These are phyloP conservation scores for Cinnamomum micranthum DNA, from an alignment of 164 flowering plant species.

Conservation along the genomic window DNA sequence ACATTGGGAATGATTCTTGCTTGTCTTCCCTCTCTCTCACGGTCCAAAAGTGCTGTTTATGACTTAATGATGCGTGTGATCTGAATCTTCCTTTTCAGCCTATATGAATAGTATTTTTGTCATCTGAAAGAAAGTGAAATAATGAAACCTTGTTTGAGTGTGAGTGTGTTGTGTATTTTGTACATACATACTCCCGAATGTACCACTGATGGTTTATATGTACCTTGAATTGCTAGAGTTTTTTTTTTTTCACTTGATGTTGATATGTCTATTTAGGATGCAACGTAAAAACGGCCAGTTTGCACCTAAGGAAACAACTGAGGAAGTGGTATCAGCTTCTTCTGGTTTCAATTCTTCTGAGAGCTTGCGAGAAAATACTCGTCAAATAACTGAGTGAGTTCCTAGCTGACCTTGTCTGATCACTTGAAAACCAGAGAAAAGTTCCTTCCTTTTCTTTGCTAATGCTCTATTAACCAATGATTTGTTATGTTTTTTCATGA, in stretches of 20 bases:
- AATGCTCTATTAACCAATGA: not conserved
- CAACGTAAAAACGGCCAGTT: conserved; percentile 22
- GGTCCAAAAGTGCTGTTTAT: too few relatives aligned
- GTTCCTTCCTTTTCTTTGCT: not conserved
- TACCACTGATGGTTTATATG: not conserved
- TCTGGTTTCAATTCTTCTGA: conserved; percentile 3
- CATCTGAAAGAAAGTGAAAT: not conserved
- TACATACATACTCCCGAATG: not conserved
- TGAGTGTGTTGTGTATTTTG: not conserved
- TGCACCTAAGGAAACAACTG: conserved; percentile 10
- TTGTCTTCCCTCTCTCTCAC: too few relatives aligned
- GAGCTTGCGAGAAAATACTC: not conserved
- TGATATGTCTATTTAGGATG: conserved; percentile 14
- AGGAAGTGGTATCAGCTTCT: conserved; percentile 11
- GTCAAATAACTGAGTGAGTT: conserved; percentile 6
- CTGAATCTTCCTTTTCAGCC: too few relatives aligned
- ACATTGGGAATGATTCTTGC: too few relatives aligned
- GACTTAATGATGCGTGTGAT: too few relatives aligned
- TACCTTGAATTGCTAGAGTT: not conserved
- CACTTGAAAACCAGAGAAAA: not conserved
- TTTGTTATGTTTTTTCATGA: too few relatives aligned
- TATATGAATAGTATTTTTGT: too few relatives aligned
- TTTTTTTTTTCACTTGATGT: not conserved
- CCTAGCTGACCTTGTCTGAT: conserved; percentile 2
- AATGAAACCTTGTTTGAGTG: not conserved